A percentile compares a stretch with the other conserved stretches of the same genome.
Conservation (phyloP, 1,139 yeast genomes). For the Yamadazyma epiphylla region DNA sequence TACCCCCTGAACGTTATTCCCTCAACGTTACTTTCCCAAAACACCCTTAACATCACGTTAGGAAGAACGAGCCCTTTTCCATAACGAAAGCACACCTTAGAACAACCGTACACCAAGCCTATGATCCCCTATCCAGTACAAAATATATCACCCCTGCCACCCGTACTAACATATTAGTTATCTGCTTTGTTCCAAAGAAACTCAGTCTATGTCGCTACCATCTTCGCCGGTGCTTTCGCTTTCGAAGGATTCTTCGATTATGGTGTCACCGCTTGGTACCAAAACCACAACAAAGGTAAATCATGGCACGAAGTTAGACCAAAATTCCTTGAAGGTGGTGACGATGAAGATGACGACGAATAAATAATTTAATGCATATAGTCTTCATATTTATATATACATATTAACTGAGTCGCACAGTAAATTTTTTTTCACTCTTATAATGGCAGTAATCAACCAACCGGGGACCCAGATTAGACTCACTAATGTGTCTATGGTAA, state of each 20-base stretch:
- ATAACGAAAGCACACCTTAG: not conserved
- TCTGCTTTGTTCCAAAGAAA: slow-evolving; percentile 81
- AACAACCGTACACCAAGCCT: slow-evolving; percentile 1
- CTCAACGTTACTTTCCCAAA: too few species aligned
- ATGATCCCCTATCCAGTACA: slow-evolving; percentile 5
- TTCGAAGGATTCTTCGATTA: slow-evolving; percentile 85
- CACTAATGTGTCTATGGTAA: slow-evolving; percentile 90
- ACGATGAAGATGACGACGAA: slow-evolving; percentile 55
- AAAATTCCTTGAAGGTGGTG: slow-evolving; percentile 56
- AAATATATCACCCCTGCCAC: too few species aligned
- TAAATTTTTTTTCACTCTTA: not conserved
- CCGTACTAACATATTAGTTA: too few species aligned
- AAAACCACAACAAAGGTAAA: slow-evolving; percentile 87
- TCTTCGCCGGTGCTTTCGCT: slow-evolving; percentile 82
- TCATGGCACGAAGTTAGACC: slow-evolving; percentile 94
- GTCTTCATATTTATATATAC: not conserved
- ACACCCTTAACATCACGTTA: too few species aligned
- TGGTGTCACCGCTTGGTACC: slow-evolving; percentile 79
- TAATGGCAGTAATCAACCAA: slow-evolving; percentile 68
- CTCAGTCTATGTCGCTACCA: slow-evolving; percentile 82
- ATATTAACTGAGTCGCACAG: not conserved
- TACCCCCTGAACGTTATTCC: too few species aligned
- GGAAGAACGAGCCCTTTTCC: too few species aligned
- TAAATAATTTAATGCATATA: slow-evolving; percentile 9
- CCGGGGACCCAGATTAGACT: slow-evolving; percentile 85